Base-by-base conservation (phyloP, 2,329 filamentous ascomycete species). In the Escovopsis weberi region DNA sequence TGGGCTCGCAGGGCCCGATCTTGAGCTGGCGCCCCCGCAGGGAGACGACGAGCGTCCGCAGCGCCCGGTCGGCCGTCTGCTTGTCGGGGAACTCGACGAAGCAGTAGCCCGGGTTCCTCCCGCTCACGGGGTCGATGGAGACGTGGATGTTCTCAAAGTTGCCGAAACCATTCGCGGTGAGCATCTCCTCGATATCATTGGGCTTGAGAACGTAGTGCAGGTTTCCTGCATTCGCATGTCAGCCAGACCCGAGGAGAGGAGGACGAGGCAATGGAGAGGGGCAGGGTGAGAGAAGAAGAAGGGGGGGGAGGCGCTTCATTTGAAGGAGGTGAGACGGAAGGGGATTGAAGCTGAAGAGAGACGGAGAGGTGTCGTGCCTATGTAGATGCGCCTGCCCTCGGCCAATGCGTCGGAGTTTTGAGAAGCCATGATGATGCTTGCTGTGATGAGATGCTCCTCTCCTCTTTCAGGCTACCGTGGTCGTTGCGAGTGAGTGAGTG, bases 71-170 rank as follows among this genome's bases (percentile, higher is more conserved):
- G 3, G 80, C 80, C 28, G 74, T 64, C 26, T 74, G 72, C 38
- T 67, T 67, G 38, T 66, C 68, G 38, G 59, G 58, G 44, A 85
- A 74, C 52, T 85, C 80, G 38, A 85, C 74, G 51, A 86, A 85
- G 62, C 80, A 85, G 61, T 84, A 85, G 33, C 78, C 80, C 0
- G 80, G 80, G 55, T 85, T 85, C 37, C 80, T 68, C 35, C 71
- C 74, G 28, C 73, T 80, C 57, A 81, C 75, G 1, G 78, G 72
- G 52, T 85, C 80, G 42, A 81, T 69, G 1, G 78, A 78, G 51
- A 85, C 80, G 55, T 81, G 76, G 48, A 85, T 73, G 38, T 74
- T 72, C 49, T 72, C 67, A 44, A 60, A 60, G 12, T 56, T 49
- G 3, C 48, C 56, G 12, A 68, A 63, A n/a, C 55, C 59, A 18